Evolutionary conservation across 2,329 filamentous ascomycete genomes (phyloP).

Genomic region (Bipolaris sorokiniana): DNA sequence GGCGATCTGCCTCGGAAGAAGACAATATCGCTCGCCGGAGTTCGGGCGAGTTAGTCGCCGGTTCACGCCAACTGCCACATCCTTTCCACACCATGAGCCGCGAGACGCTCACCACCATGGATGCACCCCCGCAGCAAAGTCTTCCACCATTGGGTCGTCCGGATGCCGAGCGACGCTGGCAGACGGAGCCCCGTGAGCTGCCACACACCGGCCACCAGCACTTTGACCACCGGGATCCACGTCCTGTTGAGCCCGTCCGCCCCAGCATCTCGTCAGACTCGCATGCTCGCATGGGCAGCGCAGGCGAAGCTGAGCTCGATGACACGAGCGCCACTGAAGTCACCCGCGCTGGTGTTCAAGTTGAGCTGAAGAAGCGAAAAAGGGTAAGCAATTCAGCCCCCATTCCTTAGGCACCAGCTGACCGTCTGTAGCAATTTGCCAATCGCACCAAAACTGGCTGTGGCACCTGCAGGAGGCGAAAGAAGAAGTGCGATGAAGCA

Average conservation of each 20-base stretch:
- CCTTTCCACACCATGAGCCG: slow-evolving; percentile 49
- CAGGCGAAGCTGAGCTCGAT: slow-evolving; percentile 18
- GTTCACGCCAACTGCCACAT: slow-evolving; percentile 47
- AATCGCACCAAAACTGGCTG: slow-evolving; percentile 96
- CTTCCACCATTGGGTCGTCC: slow-evolving; percentile 39
- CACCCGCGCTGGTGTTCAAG: slow-evolving; percentile 53
- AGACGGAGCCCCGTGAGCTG: slow-evolving; percentile 34
- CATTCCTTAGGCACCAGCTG: slow-evolving; percentile 9
- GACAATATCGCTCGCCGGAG: slow-evolving; percentile 48
- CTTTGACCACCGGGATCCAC: slow-evolving; percentile 35
- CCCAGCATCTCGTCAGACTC: slow-evolving; percentile 20
- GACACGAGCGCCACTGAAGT: slow-evolving; percentile 46
- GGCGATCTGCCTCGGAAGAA: slow-evolving; percentile 68
- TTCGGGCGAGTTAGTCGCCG: slow-evolving; percentile 38
- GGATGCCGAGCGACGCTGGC: slow-evolving; percentile 39
- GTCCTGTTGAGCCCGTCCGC: slow-evolving; percentile 25
- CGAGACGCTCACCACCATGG: slow-evolving; percentile 32
- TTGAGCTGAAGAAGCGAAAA: slow-evolving; percentile 54
- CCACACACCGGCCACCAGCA: slow-evolving; percentile 34
- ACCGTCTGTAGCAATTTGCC: slow-evolving; percentile 71
- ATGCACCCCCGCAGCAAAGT: slow-evolving; percentile 29
- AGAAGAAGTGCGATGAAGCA: slow-evolving; percentile 97
- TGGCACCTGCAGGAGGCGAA: slow-evolving; percentile 86
- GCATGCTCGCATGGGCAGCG: slow-evolving; percentile 21
- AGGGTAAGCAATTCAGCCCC: slow-evolving; percentile 49